These are phyloP conservation scores for Liquidambar formosana DNA, from an alignment of 164 flowering plant genomes.

Conservation along the genomic window DNA sequence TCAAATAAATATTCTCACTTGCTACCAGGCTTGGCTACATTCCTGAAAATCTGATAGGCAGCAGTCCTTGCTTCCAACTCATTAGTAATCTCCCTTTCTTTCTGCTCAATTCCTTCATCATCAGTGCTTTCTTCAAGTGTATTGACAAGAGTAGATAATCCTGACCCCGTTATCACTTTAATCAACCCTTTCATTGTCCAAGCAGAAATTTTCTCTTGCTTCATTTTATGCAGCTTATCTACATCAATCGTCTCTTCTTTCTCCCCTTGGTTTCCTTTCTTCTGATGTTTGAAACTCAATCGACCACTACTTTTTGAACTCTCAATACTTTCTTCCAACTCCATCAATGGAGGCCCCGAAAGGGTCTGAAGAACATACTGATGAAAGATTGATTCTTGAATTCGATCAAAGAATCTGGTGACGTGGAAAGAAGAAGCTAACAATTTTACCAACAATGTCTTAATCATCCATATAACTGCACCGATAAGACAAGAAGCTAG, in stretches of 20 bases:
- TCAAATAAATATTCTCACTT: slow-evolving; percentile 47
- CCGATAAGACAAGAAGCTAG: slow-evolving; percentile 59
- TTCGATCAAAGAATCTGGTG: slow-evolving; percentile 74
- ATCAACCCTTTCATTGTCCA: slow-evolving; percentile 79
- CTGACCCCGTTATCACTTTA: slow-evolving; percentile 44
- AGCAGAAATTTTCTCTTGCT: slow-evolving; percentile 71
- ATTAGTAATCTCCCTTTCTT: slow-evolving; percentile 54
- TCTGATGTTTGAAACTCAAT: slow-evolving; percentile 46
- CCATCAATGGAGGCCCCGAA: slow-evolving; percentile 72
- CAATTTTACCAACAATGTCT: slow-evolving; percentile 63
- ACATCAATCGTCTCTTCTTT: slow-evolving; percentile 64
- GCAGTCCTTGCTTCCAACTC: slow-evolving; percentile 81
- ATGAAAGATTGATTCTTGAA: slow-evolving; percentile 76
- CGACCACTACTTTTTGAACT: slow-evolving; percentile 28
- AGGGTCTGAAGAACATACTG: slow-evolving; percentile 74
- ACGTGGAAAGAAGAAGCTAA: slow-evolving; percentile 73
- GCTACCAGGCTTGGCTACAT: slow-evolving; percentile 69
- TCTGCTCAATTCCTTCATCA: slow-evolving; percentile 48
- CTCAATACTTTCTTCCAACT: slow-evolving; percentile 35
- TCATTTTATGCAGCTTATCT: slow-evolving; percentile 62
- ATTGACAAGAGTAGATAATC: slow-evolving; percentile 55
- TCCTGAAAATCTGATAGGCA: slow-evolving; percentile 62
- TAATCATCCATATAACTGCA: slow-evolving; percentile 63
- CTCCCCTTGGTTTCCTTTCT: slow-evolving; percentile 35
- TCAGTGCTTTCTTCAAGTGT: slow-evolving; percentile 40